Conservation (phyloP, 2,329 filamentous ascomycete genomes). For the Trichophyton schoenleinii region DNA sequence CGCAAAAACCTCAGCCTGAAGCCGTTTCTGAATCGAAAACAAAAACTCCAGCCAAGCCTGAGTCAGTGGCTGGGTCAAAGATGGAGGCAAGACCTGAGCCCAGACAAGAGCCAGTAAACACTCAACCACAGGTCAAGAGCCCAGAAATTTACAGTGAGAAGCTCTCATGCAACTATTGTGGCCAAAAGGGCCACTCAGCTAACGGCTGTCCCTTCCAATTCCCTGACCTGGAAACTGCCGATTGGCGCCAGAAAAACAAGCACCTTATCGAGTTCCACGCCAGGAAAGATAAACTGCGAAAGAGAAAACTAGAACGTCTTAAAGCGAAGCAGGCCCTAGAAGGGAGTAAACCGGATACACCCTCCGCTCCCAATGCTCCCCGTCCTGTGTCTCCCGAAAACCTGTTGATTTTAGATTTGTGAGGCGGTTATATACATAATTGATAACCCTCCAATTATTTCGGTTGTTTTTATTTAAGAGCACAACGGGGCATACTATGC, state of each 20-base stretch:
- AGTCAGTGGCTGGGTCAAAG: neutral
- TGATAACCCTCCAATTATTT: neutral
- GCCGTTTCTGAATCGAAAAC: neutral
- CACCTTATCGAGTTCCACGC: slow-evolving; percentile 3
- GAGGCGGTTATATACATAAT: neutral
- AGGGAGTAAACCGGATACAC: neutral
- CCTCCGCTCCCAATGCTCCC: neutral
- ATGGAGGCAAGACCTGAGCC: neutral
- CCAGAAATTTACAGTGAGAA: neutral
- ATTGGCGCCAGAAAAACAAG: neutral
- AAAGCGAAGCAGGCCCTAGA: neutral
- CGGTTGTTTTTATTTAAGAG: neutral
- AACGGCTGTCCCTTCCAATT: neutral
- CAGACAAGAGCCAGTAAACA: neutral
- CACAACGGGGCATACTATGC: neutral
- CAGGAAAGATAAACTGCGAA: slow-evolving; percentile 3
- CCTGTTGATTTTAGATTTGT: slow-evolving; percentile 3
- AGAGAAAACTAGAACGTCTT: neutral
- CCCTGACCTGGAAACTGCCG: neutral
- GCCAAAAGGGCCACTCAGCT: neutral
- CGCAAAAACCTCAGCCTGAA: neutral
- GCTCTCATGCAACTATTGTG: slow-evolving; percentile 1
- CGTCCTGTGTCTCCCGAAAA: slow-evolving; percentile 1
- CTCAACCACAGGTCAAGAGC: neutral
- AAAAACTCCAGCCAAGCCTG: neutral